Conservation (phyloP, 1,284 basidiomycete species). For the Tranzscheliella williamsii region DNA sequence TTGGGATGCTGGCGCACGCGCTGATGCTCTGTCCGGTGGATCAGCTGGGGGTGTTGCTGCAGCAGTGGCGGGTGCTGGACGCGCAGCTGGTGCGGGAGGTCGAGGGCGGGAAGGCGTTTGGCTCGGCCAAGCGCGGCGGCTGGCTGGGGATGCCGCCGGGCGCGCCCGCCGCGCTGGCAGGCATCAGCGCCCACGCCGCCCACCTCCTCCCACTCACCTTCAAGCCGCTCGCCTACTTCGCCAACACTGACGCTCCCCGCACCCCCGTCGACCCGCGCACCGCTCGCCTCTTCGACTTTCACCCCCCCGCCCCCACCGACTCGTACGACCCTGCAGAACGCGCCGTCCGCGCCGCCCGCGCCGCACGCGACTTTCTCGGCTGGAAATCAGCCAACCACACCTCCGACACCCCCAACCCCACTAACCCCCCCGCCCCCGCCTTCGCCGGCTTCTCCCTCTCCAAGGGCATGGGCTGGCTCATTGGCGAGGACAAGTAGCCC, state of each 20-base stretch:
- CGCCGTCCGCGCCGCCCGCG: slow-evolving; percentile 31
- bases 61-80: slow-evolving; percentile 19
- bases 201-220: slow-evolving; percentile 20
- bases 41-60: slow-evolving; percentile 16
- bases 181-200: slow-evolving; percentile 4
- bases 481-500: slow-evolving; percentile 23
- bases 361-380: slow-evolving; percentile 36
- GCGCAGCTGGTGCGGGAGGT: slow-evolving; percentile 11
- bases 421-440: slow-evolving; percentile 1
- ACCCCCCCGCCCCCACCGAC: background rate
- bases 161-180: slow-evolving; percentile 13
- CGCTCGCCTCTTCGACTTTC: slow-evolving; percentile 39
- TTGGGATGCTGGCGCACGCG: slow-evolving; percentile 22
- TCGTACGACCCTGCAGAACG: slow-evolving; percentile 22
- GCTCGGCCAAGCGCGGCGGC: slow-evolving; percentile 5
- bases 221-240: slow-evolving; percentile 20
- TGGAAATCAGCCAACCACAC: slow-evolving; percentile 16
- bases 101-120: slow-evolving; percentile 9
- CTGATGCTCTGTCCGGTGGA: slow-evolving; percentile 14
- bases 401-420: background rate
- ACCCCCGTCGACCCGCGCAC: background rate
- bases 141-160: background rate
- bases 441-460: slow-evolving; percentile 29
- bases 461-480: slow-evolving; percentile 32
- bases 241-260: background rate